phyloP scores from a whole-genome alignment of 352 stramenopile species.

The Nothophytophthora sp. region DNA sequence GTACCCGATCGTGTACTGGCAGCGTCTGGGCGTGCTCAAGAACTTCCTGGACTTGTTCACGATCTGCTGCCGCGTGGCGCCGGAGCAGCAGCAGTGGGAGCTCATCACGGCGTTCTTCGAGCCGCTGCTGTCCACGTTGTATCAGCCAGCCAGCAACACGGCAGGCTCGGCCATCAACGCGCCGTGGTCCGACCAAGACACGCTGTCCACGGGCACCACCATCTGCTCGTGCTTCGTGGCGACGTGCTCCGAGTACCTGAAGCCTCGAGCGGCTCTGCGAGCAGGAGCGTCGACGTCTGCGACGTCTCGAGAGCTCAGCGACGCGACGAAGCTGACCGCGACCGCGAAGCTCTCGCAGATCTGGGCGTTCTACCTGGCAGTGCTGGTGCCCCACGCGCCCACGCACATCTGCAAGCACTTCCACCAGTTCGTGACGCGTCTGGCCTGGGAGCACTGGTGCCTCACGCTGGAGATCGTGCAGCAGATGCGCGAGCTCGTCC shows the following conservation, averaged over 20 bases:
- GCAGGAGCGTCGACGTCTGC: neutral
- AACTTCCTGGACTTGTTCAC: conserved; percentile 80
- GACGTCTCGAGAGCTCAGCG: conserved; percentile 1
- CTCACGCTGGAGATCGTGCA: conserved; percentile 82
- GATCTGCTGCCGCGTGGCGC: conserved; percentile 57
- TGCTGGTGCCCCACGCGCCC: conserved; percentile 73
- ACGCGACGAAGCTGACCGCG: conserved; percentile 19
- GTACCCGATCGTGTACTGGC: conserved; percentile 69
- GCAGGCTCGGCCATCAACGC: conserved; percentile 65
- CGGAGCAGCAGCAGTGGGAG: conserved; percentile 66
- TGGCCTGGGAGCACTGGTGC: conserved; percentile 86
- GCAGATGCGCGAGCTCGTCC: conserved; percentile 78
- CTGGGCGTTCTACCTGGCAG: conserved; percentile 77
- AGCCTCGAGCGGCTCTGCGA: conserved; percentile 11
- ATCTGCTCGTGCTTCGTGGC: conserved; percentile 84
- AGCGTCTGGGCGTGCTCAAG: conserved; percentile 72
- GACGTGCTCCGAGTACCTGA: conserved; percentile 72
- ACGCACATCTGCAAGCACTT: conserved; percentile 82
- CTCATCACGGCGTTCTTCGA: conserved; percentile 79
- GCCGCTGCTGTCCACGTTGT: conserved; percentile 76
- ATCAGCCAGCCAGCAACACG: conserved; percentile 70
- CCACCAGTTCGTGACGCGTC: conserved; percentile 76
- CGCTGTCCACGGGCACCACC: conserved; percentile 68
- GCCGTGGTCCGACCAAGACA: conserved; percentile 75
- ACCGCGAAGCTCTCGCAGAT: conserved; percentile 72